A percentile compares a stretch with the other conserved stretches of the same genome.
Conservation (phyloP, 345 rosid species). For the Citrus medica region DNA sequence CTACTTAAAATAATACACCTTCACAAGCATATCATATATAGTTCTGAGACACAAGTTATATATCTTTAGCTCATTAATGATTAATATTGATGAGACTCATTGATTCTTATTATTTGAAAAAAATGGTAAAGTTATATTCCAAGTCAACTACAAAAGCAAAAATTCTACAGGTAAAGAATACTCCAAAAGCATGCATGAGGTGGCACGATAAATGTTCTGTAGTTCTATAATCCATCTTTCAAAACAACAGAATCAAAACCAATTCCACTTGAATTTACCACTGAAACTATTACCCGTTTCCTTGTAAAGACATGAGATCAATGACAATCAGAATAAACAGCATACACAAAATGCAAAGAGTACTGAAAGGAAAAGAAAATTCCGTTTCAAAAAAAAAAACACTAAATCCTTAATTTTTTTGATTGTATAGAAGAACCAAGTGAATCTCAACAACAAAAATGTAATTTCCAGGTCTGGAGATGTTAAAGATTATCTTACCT, state of each 20-base stretch:
- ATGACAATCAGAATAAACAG: not conserved
- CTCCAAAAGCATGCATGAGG: not conserved
- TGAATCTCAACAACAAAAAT: not conserved
- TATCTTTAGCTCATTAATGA: not conserved
- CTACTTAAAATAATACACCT: not conserved
- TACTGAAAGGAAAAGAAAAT: not conserved
- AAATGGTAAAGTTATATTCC: not conserved
- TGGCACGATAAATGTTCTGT: not conserved
- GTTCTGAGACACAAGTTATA: not conserved
- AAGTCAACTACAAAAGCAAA: not conserved
- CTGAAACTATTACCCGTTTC: not conserved
- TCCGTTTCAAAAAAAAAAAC: not conserved
- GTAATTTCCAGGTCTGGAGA: not conserved
- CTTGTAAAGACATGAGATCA: not conserved
- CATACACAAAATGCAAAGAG: not conserved
- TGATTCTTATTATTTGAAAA: not conserved
- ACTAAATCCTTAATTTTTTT: not conserved
- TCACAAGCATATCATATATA: not conserved
- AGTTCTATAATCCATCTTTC: not conserved
- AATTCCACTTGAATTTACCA: not conserved
- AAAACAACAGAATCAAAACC: not conserved
- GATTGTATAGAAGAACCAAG: not conserved
- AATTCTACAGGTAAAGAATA: not conserved
- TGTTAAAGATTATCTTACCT: constrained; percentile 45
- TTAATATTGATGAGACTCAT: not conserved